Percentiles rank a stretch among this genome's conserved stretches.
phyloP scores from a whole-genome alignment of 2,329 filamentous ascomycete species.

The Gliomastix tumulicola region DNA sequence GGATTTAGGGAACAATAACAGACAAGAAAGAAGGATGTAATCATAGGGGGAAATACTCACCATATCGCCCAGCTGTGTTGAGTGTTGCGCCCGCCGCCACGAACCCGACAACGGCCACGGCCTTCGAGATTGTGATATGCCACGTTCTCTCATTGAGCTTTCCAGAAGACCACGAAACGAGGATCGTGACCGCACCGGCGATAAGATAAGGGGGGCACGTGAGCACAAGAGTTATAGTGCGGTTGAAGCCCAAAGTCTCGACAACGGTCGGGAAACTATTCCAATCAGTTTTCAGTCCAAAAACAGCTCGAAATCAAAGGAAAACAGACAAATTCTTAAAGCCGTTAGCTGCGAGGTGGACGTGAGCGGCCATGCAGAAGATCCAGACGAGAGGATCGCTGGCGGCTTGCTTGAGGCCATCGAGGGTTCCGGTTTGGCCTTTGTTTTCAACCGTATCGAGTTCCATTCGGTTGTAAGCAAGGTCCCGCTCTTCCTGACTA shows the following conservation, averaged over 20 bases:
- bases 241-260: conserved; percentile 31
- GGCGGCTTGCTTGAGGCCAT: conserved; percentile 23
- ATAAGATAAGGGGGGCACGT: conserved; percentile 25
- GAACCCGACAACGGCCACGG: conserved; percentile 28
- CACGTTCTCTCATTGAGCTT: conserved; percentile 32
- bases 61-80: conserved; percentile 15
- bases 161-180: conserved; percentile 21
- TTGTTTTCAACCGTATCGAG: conserved; percentile 15
- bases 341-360: conserved; percentile 38
- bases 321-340: conserved; percentile 35
- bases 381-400: conserved; percentile 35
- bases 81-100: conserved; percentile 14
- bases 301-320: too few relatives aligned
- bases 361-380: conserved; percentile 40
- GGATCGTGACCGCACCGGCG: conserved; percentile 15
- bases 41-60: too few relatives aligned
- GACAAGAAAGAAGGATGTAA: too few relatives aligned
- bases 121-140: conserved; percentile 32
- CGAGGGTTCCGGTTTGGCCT: conserved; percentile 11
- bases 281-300: too few relatives aligned
- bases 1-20: too few relatives aligned
- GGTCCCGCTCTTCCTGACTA: conserved; percentile 31
- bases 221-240: conserved; percentile 37
- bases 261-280: conserved; percentile 9
- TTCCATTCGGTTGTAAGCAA: conserved; percentile 23